phyloP scores from a whole-genome alignment of 306 rosid genomes.

The Quillaja saponaria region DNA sequence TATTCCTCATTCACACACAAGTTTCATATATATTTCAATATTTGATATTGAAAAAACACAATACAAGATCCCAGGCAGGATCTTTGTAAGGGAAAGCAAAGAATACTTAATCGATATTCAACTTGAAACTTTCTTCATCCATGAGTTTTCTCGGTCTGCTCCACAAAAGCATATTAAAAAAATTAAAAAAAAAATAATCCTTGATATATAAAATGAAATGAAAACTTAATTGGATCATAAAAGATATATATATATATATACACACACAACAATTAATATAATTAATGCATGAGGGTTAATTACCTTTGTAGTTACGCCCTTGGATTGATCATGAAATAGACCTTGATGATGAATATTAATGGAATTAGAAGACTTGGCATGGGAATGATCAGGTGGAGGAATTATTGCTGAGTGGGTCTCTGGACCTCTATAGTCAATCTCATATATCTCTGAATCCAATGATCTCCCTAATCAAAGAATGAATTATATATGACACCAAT shows the following conservation, averaged over 20 bases:
- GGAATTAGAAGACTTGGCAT: no score
- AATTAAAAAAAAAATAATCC: neutral
- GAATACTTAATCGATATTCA: neutral
- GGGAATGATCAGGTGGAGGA: conserved; percentile 70
- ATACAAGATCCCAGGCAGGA: conserved; percentile 23
- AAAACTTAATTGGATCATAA: neutral
- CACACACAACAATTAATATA: no score
- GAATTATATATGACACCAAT: neutral
- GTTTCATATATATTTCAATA: conserved; percentile 1
- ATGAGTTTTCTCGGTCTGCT: conserved; percentile 56
- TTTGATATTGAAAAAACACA: neutral
- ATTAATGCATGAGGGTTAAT: no score
- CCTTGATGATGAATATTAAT: neutral
- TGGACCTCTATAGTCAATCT: conserved; percentile 95
- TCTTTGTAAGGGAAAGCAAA: conserved; percentile 11
- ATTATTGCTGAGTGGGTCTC: conserved; percentile 80
- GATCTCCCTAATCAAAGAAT: conserved; percentile 40
- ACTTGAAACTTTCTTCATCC: conserved; percentile 40
- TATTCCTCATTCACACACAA: neutral
- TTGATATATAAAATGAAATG: neutral
- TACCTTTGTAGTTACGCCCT: no score
- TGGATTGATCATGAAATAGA: neutral
- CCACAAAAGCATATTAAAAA: neutral
- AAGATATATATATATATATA: no score
- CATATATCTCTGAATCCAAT: conserved; percentile 55